Evolutionary conservation across 2,329 filamentous ascomycete species (phyloP), one percentile per base, ranked within the genome.

Genomic region (Neofusicoccum umdonicola): DNA sequence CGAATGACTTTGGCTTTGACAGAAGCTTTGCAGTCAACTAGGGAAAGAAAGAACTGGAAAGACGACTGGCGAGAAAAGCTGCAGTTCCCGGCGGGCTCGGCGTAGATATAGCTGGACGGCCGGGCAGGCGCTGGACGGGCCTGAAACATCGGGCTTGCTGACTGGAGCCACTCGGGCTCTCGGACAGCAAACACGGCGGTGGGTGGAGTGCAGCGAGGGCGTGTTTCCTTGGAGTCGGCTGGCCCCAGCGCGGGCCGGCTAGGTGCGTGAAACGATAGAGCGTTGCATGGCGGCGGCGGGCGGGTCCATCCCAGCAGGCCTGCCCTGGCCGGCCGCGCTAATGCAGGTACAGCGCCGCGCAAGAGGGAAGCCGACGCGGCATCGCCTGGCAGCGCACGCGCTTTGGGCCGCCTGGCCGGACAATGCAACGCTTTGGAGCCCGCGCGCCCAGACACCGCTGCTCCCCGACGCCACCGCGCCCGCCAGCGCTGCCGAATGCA

Each of bases 1-100:
- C 73, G 75, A 77, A 69, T 74, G 75, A 76, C 74, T 73, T 71
- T 74, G 73, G 71, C 68, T 68, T 63, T 44, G 35, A 39, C 51
- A 61, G 52, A 44, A 35, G 56, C 45, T 61, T 48, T 54, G 17
- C 44, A 63, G 48, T 56, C 39, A 63, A 39, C 35, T 48, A 60
- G 31, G 54, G 52, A 65, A 51, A 47, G 22, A 60, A 52, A 15
- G 19, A 42, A 42, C 37, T 42, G 63, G 17, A 65, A 52, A 47
- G 54, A 22, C 37, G 37, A 51, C 54, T 52, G 56, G 41, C 5
- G 39, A 45, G 37, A 5, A 17, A 27, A 52, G 12, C 19, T 19
- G 34, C 1, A 17, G 17, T 17, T 31, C 44, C 17, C 34, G 58
- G 52, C 50, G 17, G 27, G 31, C 42, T 48, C 11, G 50, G 39